Conservation (phyloP, 2,329 filamentous ascomycete genomes). For the Penicillium sp. region DNA sequence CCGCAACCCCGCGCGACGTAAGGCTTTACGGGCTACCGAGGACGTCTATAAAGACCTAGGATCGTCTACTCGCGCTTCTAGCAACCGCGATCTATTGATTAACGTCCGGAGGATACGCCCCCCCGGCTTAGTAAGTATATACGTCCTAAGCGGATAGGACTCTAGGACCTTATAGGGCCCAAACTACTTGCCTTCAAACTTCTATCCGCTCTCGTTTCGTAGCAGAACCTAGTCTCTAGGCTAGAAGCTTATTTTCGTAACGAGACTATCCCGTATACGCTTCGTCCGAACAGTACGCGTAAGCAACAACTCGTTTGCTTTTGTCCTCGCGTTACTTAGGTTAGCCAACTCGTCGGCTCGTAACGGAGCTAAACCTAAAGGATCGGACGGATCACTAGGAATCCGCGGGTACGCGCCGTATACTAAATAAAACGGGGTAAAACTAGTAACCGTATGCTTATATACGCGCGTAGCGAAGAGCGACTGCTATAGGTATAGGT, state of each 20-base stretch:
- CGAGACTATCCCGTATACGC: not conserved
- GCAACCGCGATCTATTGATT: no score
- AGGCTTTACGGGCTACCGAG: no score
- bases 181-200: no score
- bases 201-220: no score
- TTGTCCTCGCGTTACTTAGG: not conserved
- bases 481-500: conserved; percentile 5
- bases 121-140: no score
- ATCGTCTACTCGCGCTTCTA: no score
- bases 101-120: no score
- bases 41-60: no score
- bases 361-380: not conserved
- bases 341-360: not conserved
- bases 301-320: not conserved
- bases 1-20: no score
- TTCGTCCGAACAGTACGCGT: not conserved
- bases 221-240: conserved; percentile 2
- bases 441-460: not conserved
- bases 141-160: no score
- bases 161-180: no score
- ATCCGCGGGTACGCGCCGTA: not conserved
- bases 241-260: conserved; percentile 8
- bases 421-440: not conserved
- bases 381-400: no score
- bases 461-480: conserved; percentile 1